Conservation (phyloP, 1,284 basidiomycete genomes). For the Sanghuangporus weigelae region DNA sequence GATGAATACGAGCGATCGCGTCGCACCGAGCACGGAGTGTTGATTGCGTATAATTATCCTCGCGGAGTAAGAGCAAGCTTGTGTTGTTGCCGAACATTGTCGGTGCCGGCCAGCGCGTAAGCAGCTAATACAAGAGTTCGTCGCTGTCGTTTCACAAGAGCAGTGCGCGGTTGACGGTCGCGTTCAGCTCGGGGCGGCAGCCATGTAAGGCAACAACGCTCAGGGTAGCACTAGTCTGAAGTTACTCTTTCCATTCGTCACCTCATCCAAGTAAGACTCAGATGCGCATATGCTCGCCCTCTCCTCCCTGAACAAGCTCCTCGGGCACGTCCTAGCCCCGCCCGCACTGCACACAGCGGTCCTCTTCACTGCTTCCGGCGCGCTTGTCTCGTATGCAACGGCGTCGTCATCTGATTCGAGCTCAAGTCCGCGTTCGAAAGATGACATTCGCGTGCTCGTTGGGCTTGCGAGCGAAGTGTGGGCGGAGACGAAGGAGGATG, state of each 20-base stretch:
- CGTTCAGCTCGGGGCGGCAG: not conserved
- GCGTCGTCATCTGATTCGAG: slow-evolving; percentile 25
- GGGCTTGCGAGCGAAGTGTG: slow-evolving; percentile 69
- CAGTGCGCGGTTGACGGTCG: not conserved
- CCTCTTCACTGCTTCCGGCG: slow-evolving; percentile 56
- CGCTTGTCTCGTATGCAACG: slow-evolving; percentile 54
- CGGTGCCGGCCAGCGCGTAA: too few relatives aligned
- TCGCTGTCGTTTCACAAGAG: not conserved
- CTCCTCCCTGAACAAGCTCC: slow-evolving; percentile 52
- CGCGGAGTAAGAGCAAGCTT: not conserved
- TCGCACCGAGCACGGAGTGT: not conserved
- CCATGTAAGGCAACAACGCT: not conserved
- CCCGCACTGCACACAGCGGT: slow-evolving; percentile 55
- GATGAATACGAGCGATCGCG: not conserved
- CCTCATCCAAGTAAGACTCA: not conserved
- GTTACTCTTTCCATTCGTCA: not conserved
- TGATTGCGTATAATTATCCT: not conserved
- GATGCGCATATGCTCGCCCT: slow-evolving; percentile 48
- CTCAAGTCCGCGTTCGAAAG: slow-evolving; percentile 45
- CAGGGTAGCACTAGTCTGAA: not conserved
- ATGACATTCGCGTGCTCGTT: slow-evolving; percentile 64
- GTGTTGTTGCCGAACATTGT: not conserved
- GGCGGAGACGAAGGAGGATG: slow-evolving; percentile 61
- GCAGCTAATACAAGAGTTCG: not conserved
- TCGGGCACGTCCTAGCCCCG: slow-evolving; percentile 48